These are phyloP conservation scores for Plantago coronopus DNA, from an alignment of 305 asterid genomes.

Conservation along the genomic window DNA sequence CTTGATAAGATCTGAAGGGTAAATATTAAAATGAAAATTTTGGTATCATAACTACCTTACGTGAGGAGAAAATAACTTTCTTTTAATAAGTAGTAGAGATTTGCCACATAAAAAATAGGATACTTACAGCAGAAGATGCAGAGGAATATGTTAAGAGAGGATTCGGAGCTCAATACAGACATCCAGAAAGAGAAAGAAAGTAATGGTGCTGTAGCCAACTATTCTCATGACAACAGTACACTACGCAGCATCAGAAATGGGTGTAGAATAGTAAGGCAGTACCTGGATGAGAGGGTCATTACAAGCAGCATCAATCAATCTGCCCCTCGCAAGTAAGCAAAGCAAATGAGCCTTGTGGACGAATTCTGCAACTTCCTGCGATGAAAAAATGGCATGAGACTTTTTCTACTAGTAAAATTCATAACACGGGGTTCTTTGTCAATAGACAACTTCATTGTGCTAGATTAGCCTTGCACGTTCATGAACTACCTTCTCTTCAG, in stretches of 20 bases:
- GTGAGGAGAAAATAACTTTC: too few relatives aligned
- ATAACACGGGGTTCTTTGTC: conserved; percentile 8
- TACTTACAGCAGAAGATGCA: too few relatives aligned
- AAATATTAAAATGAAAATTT: too few relatives aligned
- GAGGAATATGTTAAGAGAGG: too few relatives aligned
- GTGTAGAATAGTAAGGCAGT: conserved; percentile 12
- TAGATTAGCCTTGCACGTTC: conserved; percentile 7
- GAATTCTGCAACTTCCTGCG: conserved; percentile 83
- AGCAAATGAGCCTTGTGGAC: conserved; percentile 90
- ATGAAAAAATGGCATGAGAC: conserved; percentile 15
- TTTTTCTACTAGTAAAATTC: conserved; percentile 2
- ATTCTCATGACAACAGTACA: neutral
- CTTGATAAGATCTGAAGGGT: too few relatives aligned
- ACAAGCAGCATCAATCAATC: conserved; percentile 73
- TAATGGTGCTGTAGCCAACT: neutral
- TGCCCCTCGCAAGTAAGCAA: conserved; percentile 91
- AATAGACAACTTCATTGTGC: conserved; percentile 14
- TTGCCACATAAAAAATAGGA: too few relatives aligned
- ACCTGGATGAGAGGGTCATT: conserved; percentile 95
- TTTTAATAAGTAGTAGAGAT: too few relatives aligned
- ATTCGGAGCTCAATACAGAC: too few relatives aligned
- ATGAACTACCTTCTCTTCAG: conserved; percentile 69
- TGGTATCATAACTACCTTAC: too few relatives aligned
- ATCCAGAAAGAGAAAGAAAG: too few relatives aligned
- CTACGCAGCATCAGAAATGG: conserved; percentile 3